Evolutionary conservation across 2,329 filamentous ascomycete species (phyloP).

Genomic region (Colletotrichum magnum): DNA sequence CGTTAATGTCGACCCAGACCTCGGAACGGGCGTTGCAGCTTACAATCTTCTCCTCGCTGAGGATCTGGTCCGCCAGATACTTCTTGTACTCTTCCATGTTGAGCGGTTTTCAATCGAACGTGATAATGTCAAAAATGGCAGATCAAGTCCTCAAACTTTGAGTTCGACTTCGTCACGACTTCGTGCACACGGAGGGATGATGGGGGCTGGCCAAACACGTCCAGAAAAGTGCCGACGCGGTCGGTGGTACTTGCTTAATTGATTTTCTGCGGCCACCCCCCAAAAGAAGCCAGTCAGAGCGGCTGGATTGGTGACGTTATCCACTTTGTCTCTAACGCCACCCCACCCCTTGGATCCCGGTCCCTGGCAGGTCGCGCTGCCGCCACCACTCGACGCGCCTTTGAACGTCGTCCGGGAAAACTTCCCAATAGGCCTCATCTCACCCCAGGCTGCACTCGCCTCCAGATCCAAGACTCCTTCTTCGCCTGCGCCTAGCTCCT

Average conservation of each 20-base stretch:
- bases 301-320: conserved; percentile 17
- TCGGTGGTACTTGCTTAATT: conserved; percentile 31
- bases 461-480: neutral
- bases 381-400: conserved; percentile 34
- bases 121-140: neutral
- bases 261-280: conserved; percentile 33
- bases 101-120: neutral
- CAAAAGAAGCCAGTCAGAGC: neutral
- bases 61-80: conserved; percentile 81
- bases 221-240: conserved; percentile 24
- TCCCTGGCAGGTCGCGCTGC: conserved; percentile 24
- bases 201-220: conserved; percentile 28
- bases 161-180: neutral
- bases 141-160: neutral
- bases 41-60: conserved; percentile 82
- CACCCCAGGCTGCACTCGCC: neutral
- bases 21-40: conserved; percentile 45
- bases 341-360: neutral
- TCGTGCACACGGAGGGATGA: conserved; percentile 1
- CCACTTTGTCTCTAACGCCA: conserved; percentile 16
- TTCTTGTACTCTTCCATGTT: conserved; percentile 75
- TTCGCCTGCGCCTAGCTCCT: neutral
- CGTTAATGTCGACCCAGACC: conserved; percentile 36
- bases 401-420: neutral
- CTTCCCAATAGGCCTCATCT: neutral